A percentile compares a stretch with the other conserved stretches of the same genome.
These are phyloP conservation scores for Pythium utonaiense DNA, from an alignment of 352 stramenopile genomes.

Conservation along the genomic window DNA sequence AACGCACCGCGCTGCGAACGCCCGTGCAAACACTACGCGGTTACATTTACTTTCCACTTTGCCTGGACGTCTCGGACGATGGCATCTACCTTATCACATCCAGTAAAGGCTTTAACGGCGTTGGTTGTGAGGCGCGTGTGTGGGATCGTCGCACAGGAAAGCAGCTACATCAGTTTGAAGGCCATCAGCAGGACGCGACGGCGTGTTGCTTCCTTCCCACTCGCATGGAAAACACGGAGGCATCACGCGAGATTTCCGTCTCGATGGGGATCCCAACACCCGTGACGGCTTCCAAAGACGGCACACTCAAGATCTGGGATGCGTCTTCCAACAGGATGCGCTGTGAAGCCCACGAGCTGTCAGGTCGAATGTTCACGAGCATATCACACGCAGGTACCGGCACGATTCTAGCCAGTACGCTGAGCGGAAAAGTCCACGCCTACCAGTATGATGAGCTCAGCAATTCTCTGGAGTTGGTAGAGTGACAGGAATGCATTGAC, in stretches of 20 bases:
- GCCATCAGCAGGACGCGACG: conserved; percentile 74
- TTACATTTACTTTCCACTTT: conserved; percentile 81
- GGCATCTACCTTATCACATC: conserved; percentile 69
- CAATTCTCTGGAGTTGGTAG: conserved; percentile 3
- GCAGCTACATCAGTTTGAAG: conserved; percentile 50
- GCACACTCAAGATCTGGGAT: conserved; percentile 74
- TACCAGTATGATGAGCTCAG: conserved; percentile 32
- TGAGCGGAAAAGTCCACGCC: conserved; percentile 42
- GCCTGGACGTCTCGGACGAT: conserved; percentile 49
- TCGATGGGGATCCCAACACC: conserved; percentile 28
- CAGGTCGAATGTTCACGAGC: conserved; percentile 60
- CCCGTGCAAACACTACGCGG: conserved; percentile 54
- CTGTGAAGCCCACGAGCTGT: conserved; percentile 43
- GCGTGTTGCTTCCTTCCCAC: conserved; percentile 61
- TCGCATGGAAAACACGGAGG: not conserved
- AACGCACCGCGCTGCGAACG: conserved; percentile 39
- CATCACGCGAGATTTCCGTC: not conserved
- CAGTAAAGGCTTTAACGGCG: conserved; percentile 84
- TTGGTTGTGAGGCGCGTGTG: conserved; percentile 70
- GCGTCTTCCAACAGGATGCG: conserved; percentile 18
- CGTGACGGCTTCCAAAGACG: conserved; percentile 78
- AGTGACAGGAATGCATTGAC: not conserved
- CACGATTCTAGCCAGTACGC: conserved; percentile 54
- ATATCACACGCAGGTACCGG: conserved; percentile 34
- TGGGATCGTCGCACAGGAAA: conserved; percentile 74